Evolutionary conservation across 352 stramenopile species (phyloP).

Genomic region (Pythium aristosporum): DNA sequence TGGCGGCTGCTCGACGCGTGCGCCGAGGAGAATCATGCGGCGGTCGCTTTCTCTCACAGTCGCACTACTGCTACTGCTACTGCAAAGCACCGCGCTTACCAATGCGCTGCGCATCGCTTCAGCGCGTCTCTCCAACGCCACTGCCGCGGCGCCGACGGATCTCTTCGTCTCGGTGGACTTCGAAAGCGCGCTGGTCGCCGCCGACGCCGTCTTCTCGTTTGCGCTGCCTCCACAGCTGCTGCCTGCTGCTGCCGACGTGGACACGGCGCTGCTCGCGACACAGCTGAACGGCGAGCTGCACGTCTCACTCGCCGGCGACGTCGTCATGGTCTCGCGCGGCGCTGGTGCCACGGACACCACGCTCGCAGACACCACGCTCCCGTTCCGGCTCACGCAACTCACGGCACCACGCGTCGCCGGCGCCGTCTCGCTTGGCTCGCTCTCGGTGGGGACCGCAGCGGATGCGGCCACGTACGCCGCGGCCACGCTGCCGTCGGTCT

Average conservation of each 20-base stretch:
- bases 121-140: slow-evolving; percentile 22
- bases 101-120: slow-evolving; percentile 20
- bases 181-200: slow-evolving; percentile 6
- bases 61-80: background rate
- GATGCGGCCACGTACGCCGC: slow-evolving; percentile 1
- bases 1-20: background rate
- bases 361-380: background rate
- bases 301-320: background rate
- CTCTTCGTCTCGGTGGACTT: slow-evolving; percentile 14
- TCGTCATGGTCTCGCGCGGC: slow-evolving; percentile 31
- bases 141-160: slow-evolving; percentile 9
- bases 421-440: slow-evolving; percentile 26
- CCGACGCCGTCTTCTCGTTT: slow-evolving; percentile 23
- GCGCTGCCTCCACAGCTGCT: slow-evolving; percentile 1
- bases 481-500: slow-evolving; percentile 26
- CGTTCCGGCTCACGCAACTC: slow-evolving; percentile 13
- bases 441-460: slow-evolving; percentile 27
- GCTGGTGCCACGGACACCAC: slow-evolving; percentile 14
- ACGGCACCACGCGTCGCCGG: slow-evolving; percentile 25
- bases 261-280: slow-evolving; percentile 19
- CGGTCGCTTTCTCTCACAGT: background rate
- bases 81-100: background rate
- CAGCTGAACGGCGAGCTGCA: slow-evolving; percentile 20
- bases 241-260: slow-evolving; percentile 8
- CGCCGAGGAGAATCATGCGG: background rate